Evolutionary conservation across 306 rosid genomes (phyloP).

Genomic region (Psophocarpus tetragonolobus): DNA sequence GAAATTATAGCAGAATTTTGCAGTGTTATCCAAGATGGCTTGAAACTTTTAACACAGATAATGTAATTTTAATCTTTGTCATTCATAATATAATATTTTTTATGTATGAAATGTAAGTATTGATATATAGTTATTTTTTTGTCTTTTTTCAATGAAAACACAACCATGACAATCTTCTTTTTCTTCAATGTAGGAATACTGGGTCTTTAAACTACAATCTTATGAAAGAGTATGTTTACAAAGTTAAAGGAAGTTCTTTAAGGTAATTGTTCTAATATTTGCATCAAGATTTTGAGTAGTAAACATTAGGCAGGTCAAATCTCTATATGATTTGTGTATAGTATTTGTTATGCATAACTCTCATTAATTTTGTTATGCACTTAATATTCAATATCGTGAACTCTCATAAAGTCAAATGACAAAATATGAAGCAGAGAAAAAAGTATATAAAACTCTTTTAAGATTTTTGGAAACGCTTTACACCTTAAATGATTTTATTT

Average conservation of each 20-base stretch:
- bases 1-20: conserved; percentile 25
- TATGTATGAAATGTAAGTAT: neutral
- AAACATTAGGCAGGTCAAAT: neutral
- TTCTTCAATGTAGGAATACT: neutral
- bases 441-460: neutral
- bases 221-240: neutral
- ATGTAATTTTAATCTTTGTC: conserved; percentile 1
- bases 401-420: neutral
- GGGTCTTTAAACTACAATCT: neutral
- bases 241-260: conserved; percentile 28
- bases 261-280: conserved; percentile 26
- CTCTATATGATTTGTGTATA: neutral
- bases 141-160: neutral
- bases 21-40: neutral
- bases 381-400: neutral
- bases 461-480: too few species aligned
- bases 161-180: neutral
- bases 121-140: neutral
- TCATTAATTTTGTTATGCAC: neutral
- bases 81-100: neutral
- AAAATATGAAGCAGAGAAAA: neutral
- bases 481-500: too few species aligned
- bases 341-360: neutral
- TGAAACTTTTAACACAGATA: neutral
- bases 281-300: neutral